Percentiles rank a stretch among this genome's conserved stretches.
Conservation (phyloP, 2,329 filamentous ascomycete species). For the Talaromyces sp. region DNA sequence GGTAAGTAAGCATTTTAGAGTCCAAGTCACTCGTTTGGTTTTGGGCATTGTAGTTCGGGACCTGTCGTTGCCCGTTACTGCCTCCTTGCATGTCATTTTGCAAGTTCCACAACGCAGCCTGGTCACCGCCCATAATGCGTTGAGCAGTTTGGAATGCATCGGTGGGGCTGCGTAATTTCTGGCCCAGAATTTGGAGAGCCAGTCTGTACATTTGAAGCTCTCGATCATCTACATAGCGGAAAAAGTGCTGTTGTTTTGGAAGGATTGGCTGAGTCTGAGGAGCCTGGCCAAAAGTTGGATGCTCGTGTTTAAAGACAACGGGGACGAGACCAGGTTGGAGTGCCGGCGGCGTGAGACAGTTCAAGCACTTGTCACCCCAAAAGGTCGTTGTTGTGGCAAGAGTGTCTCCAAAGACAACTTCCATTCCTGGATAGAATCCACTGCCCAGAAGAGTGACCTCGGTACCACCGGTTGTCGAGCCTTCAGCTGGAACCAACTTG, state of each 20-base stretch:
- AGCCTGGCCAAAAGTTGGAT: conserved; percentile 44
- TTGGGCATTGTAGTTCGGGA: conserved; percentile 39
- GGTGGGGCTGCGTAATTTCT: conserved; percentile 43
- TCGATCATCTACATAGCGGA: conserved; percentile 62
- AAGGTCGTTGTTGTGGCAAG: conserved; percentile 69
- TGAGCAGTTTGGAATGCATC: conserved; percentile 47
- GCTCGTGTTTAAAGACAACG: conserved; percentile 62
- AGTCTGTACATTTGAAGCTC: conserved; percentile 45
- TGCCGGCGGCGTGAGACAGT: conserved; percentile 72
- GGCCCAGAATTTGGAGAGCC: conserved; percentile 42
- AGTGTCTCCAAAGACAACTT: conserved; percentile 77
- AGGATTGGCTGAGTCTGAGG: conserved; percentile 40
- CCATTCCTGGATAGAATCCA: conserved; percentile 72
- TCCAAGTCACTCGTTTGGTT: conserved; percentile 55
- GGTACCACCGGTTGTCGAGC: conserved; percentile 75
- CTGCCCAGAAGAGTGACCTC: conserved; percentile 82
- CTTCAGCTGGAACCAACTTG: conserved; percentile 78
- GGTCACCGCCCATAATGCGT: conserved; percentile 43
- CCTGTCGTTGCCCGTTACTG: conserved; percentile 41
- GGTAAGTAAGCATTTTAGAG: conserved; percentile 63
- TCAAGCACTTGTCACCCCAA: conserved; percentile 75
- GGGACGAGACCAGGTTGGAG: conserved; percentile 63
- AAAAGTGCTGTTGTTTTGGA: conserved; percentile 51
- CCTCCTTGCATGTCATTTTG: conserved; percentile 40
- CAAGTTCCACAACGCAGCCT: conserved; percentile 45